Evolutionary conservation across 371 early-diverging fungal species (phyloP).

Genomic region (Syncephalastrum monosporum): DNA sequence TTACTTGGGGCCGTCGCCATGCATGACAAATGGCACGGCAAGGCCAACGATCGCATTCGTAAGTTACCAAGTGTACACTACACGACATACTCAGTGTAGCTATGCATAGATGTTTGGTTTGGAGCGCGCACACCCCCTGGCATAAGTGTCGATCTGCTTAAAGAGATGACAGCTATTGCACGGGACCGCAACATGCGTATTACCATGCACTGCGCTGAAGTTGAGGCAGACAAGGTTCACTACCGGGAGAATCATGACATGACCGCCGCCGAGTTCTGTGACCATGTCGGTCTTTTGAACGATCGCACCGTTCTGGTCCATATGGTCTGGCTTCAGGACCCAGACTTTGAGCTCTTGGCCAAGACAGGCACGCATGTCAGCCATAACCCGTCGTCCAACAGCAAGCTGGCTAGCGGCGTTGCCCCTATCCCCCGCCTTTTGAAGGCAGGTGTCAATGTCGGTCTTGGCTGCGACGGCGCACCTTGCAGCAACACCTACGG

Average conservation of each 20-base stretch:
- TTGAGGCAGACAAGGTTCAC: conserved; percentile 20
- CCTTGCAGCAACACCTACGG: conserved; percentile 23
- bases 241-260: conserved; percentile 22
- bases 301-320: conserved; percentile 22
- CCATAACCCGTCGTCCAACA: conserved; percentile 24
- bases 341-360: conserved; percentile 21
- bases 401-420: conserved; percentile 23
- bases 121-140: conserved; percentile 27
- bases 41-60: conserved; percentile 27
- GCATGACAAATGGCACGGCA: conserved; percentile 30
- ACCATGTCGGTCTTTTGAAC: conserved; percentile 21
- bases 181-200: conserved; percentile 25
- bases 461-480: conserved; percentile 23
- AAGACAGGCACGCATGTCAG: conserved; percentile 22
- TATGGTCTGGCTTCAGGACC: conserved; percentile 26
- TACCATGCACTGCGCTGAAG: conserved; percentile 31
- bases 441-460: conserved; percentile 20
- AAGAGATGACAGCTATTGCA: conserved; percentile 23
- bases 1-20: conserved; percentile 18
- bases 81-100: too few relatives aligned
- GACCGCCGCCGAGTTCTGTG: conserved; percentile 21
- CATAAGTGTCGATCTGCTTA: conserved; percentile 22
- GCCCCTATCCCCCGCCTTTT: conserved; percentile 20
- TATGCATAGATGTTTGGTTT: conserved; percentile 24
- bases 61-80: conserved; percentile 1